A percentile compares a stretch with the other conserved stretches of the same genome.
Conservation (phyloP, 2,329 filamentous ascomycete species). For the Fusarium chuoi region DNA sequence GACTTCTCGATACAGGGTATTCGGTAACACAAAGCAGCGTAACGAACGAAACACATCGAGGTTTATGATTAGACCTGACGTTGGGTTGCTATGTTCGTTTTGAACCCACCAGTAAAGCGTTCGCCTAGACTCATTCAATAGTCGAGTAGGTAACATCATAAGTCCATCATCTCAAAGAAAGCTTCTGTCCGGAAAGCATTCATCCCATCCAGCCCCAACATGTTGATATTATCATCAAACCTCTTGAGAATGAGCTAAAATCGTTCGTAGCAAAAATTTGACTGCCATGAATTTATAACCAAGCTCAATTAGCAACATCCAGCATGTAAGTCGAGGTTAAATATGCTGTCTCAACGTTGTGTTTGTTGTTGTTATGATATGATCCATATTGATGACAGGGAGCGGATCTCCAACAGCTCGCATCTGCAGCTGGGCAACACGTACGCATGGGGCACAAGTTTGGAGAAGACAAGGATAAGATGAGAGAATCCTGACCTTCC, state of each 20-base stretch:
- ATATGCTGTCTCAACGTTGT: not conserved
- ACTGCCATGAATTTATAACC: not conserved
- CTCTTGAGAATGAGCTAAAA: not conserved
- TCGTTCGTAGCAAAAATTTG: not conserved
- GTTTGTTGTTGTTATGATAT: not conserved
- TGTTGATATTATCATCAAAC: not conserved
- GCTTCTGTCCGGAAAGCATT: not conserved
- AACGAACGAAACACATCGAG: not conserved
- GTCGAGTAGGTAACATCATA: not conserved
- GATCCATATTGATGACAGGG: not conserved
- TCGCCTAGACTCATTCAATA: not conserved
- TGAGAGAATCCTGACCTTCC: slow-evolving; percentile 10
- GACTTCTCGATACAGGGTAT: not conserved
- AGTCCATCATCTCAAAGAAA: not conserved
- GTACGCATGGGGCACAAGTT: slow-evolving; percentile 8
- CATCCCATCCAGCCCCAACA: not conserved
- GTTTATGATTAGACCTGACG: not conserved
- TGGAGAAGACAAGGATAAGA: slow-evolving; percentile 23
- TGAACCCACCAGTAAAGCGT: not conserved
- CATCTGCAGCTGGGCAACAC: not conserved
- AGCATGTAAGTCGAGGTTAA: not conserved
- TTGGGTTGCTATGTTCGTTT: not conserved
- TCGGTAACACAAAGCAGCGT: not conserved
- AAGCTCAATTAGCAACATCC: not conserved
- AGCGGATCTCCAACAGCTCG: slow-evolving; percentile 3